Evolutionary conservation across 2,329 filamentous ascomycete species (phyloP), one percentile per base, ranked within the genome.

Genomic region (Albifimbria verrucaria): DNA sequence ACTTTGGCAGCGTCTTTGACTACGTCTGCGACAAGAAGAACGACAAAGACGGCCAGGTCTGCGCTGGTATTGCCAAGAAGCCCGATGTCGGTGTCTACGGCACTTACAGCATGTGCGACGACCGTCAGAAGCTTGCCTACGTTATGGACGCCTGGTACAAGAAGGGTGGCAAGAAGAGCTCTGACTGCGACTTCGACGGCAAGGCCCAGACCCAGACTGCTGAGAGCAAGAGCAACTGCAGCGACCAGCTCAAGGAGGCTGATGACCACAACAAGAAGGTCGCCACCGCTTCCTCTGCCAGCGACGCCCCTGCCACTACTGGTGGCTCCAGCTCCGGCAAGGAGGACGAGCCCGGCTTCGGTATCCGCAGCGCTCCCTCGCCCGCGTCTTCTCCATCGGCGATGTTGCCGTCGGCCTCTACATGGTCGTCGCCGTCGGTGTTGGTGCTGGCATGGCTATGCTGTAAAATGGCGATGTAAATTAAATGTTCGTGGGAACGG

Each of bases 51-150:
- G 7, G 26, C 26, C 32, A 39, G 15, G 78, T 81, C 60, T 94
- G 90, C 73, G 73, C 70, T 22, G 89, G 86, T 51, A 91, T 94
- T 72, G 75, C 72, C 58, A 79, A 78, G 60, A 88, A 92, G 71
- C 80, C 80, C 49, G 82, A 80, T 55, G 80, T 77, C 20, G 90
- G 88, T 64, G 74, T 79, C 56, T 94, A 89, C 70, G 90, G 90
- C 61, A 82, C 88, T 47, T 91, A 89, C 78, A 83, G 84, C 71
- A 90, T 91, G 85, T 95, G 90, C 78, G 77, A 78, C 60, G 65
- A 82, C 63, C 78, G 79, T 60, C 79, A 90, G 72, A 83, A 92
- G 79, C 82, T 95, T 41, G 83, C 82, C 53, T 92, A 82, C 68
- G 87, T 85, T 48, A 81, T 92, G 60, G 84, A 92, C 75, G 73